Base-by-base conservation (phyloP, 768 basidiomycete species). In the Suillus subalutaceus region DNA sequence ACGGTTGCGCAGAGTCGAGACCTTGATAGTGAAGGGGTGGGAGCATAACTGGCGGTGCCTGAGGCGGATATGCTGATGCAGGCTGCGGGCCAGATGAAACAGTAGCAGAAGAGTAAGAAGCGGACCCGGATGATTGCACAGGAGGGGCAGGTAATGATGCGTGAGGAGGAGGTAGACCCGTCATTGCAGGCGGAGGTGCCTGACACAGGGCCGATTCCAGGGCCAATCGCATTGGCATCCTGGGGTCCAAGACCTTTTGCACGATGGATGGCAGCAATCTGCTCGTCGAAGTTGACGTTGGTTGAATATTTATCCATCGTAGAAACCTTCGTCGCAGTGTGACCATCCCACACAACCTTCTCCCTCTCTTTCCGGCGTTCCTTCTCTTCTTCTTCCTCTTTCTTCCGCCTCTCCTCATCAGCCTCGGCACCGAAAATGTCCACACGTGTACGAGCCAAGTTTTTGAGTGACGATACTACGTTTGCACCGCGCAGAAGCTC, bases 271-370 rank as follows among this genome's bases (percentile, higher is more conserved):
- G 96, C 94, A 53, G 94, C 94, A 76, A 99, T 99, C 76, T 99
- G 97, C 74, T 98, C 96, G 80, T 98, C 95, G 75, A 99, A 90
- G 75, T 95, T 96, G 82, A 93, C 95, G 68, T 91, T 91, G 18
- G 88, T 90, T 59, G 96, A 96, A 82, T 91, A 99, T 74, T 94
- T 94, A 84, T 96, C 93, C 73, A 96, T 83, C 1, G 95, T 97
- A 70, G 88, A 89, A 59, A 91, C 91, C 80, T 96, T 98, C 53
- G 94, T 92, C 53, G 94, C 92, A 2, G 96, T 96, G 78, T 99
- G 96, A 72, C 97, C 97, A 79, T 99, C 97, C 97, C 97, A 99
- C 59, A 98, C 93, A 70, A 94, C 92, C 75, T 93, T 96, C 79
- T 99, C 97, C 75, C 90, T 88, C 76, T 97, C 96, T 75, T 88